These are phyloP conservation scores for Erysimum cheiranthoides DNA, from an alignment of 345 rosid species.

Conservation along the genomic window DNA sequence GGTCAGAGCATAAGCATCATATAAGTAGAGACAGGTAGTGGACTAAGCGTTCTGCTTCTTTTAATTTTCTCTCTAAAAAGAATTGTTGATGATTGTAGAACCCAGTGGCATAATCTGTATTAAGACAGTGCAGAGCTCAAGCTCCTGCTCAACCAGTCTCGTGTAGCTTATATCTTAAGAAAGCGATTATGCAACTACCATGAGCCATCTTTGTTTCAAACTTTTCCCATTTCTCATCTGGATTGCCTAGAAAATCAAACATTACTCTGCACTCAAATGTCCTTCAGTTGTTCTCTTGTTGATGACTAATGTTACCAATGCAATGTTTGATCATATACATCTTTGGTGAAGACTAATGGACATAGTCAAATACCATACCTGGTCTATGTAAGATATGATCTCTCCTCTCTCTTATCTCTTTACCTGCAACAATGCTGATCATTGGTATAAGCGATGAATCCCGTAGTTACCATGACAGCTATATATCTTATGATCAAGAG, in stretches of 20 bases:
- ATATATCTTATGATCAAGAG: neutral
- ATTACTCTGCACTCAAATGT: constrained; percentile 1
- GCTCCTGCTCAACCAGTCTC: constrained; percentile 40
- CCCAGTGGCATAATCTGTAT: constrained; percentile 25
- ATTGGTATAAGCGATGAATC: neutral
- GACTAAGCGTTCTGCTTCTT: constrained; percentile 19
- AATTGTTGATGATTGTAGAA: constrained; percentile 37
- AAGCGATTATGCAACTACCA: constrained; percentile 5
- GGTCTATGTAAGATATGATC: constrained; percentile 6
- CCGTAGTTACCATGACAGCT: neutral
- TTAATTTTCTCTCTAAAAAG: neutral
- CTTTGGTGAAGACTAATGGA: neutral
- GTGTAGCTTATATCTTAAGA: neutral
- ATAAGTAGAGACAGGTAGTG: constrained; percentile 42
- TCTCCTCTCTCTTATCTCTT: constrained; percentile 17
- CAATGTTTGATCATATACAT: too few relatives aligned
- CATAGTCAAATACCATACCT: neutral
- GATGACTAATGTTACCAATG: neutral
- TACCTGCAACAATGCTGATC: neutral
- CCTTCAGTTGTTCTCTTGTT: neutral
- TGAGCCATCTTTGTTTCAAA: neutral
- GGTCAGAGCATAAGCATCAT: constrained; percentile 28
- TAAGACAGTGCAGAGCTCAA: constrained; percentile 37
- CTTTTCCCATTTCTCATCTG: neutral
- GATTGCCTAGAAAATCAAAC: neutral